phyloP scores from a whole-genome alignment of 257 asterid species.

The Marsdenia floribunda region DNA sequence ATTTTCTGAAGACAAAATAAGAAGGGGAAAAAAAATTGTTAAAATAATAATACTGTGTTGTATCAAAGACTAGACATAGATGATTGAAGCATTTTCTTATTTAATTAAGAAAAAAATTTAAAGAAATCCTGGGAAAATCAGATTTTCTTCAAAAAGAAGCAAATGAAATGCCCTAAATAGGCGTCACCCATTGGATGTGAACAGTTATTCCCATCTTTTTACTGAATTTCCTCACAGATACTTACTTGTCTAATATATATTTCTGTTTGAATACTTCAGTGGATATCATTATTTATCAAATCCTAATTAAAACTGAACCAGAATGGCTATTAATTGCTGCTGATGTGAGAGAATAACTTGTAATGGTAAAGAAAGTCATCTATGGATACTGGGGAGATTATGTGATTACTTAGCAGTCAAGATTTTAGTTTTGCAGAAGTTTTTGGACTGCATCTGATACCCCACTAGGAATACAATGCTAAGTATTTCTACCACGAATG shows the following conservation, averaged over 20 bases:
- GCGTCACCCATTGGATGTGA: background rate
- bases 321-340: background rate
- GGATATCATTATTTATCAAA: background rate
- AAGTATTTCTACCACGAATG: background rate
- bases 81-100: background rate
- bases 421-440: background rate
- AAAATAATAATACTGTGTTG: background rate
- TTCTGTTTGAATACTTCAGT: background rate
- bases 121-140: background rate
- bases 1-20: constrained; percentile 53
- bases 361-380: background rate
- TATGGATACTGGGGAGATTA: background rate
- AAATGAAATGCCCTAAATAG: background rate
- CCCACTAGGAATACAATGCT: background rate
- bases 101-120: background rate
- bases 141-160: background rate
- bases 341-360: background rate
- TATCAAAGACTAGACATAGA: background rate
- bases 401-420: background rate
- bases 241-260: background rate
- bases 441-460: background rate
- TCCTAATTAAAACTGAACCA: background rate
- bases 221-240: background rate
- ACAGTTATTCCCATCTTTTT: background rate
- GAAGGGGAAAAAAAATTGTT: background rate